phyloP scores from a whole-genome alignment of 2,329 filamentous ascomycete species.

The Penicillium palitans region DNA sequence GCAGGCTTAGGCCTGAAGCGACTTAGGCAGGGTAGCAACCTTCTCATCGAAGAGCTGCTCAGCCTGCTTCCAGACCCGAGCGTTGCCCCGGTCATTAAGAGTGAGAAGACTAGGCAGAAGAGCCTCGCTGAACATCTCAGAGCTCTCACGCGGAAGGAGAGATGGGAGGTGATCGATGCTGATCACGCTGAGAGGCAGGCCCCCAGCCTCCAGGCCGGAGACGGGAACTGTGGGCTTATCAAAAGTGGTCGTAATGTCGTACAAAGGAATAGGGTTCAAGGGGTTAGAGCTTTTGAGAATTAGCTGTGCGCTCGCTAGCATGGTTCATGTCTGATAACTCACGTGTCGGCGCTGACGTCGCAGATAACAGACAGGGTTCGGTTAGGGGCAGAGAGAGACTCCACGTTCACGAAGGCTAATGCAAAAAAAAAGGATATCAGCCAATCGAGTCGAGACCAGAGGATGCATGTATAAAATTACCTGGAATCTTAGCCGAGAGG shows the following conservation, averaged over 20 bases:
- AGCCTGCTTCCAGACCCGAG: constrained; percentile 78
- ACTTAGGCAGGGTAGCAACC: constrained; percentile 65
- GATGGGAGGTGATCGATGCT: constrained; percentile 83
- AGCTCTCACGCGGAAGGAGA: constrained; percentile 81
- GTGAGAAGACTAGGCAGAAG: constrained; percentile 75
- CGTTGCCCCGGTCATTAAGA: constrained; percentile 71
- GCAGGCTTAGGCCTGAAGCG: constrained; percentile 19
- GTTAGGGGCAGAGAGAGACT: constrained; percentile 65
- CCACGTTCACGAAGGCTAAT: constrained; percentile 67
- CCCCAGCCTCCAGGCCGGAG: constrained; percentile 50
- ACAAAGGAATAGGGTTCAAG: constrained; percentile 65
- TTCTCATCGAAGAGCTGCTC: constrained; percentile 83
- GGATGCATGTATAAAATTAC: background rate
- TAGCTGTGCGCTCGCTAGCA: background rate
- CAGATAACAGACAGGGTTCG: constrained; percentile 78
- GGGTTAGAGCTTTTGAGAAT: constrained; percentile 44
- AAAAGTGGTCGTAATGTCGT: constrained; percentile 82
- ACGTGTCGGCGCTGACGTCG: constrained; percentile 61
- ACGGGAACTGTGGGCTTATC: constrained; percentile 82
- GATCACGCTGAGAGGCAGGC: constrained; percentile 72
- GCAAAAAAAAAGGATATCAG: background rate
- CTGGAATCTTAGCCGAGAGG: constrained; percentile 73
- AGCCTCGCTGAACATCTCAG: constrained; percentile 77
- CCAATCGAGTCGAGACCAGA: too few relatives aligned
- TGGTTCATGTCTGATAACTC: constrained; percentile 36